Base-by-base conservation (phyloP, 805 yeast species). In the Helenozyma baotianmanensis region DNA sequence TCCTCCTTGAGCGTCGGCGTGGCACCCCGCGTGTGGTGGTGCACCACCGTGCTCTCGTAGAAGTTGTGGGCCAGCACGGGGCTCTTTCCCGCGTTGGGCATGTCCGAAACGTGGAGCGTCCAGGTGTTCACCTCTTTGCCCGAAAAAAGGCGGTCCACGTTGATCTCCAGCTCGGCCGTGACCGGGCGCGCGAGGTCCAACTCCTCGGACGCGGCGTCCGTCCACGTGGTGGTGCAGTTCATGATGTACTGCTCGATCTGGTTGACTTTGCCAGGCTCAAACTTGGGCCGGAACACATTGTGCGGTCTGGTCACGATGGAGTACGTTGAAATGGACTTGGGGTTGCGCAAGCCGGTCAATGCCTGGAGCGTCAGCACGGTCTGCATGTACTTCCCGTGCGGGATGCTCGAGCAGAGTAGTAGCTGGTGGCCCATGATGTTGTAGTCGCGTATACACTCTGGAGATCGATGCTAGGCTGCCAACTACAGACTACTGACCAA, bases 41-140 rank as follows among this genome's bases (percentile, higher is more conserved):
- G 70, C 3, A 64, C 68, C 9, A 76, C 50, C 1, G 79, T 74
- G 29, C 77, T 65, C 49, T 81, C 87, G 39, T 80, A 68, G 9
- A 85, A 70, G 12, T 84, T 73, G 53, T 87, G 70, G 3, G 68
- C 70, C 33, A 94, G 38, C 70, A 72, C 34, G 72, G 80, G 54
- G 73, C 71, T 48, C 74, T 70, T 58, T 3, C 90, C 90, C 8
- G 86, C 89, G 6, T 80, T 74, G 2, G 92, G 92, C 9, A 84
- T 80, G 56, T 84, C 94, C 4, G 76, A 64, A 16, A 78, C 64
- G 44, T 76, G 82, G 6, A 83, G 48, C 1, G 80, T 70, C 90
- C 89, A 83, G 25, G 59, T 41, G 48, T 64, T 36, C 21, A 47
- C 45, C 18, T 42, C 49, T 21, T 43, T 42, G 10, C 52, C 55